A percentile compares a stretch with the other conserved stretches of the same genome.
These are phyloP conservation scores for Pseudogymnoascus sp. DNA, from an alignment of 2,329 filamentous ascomycete species.

Conservation along the genomic window DNA sequence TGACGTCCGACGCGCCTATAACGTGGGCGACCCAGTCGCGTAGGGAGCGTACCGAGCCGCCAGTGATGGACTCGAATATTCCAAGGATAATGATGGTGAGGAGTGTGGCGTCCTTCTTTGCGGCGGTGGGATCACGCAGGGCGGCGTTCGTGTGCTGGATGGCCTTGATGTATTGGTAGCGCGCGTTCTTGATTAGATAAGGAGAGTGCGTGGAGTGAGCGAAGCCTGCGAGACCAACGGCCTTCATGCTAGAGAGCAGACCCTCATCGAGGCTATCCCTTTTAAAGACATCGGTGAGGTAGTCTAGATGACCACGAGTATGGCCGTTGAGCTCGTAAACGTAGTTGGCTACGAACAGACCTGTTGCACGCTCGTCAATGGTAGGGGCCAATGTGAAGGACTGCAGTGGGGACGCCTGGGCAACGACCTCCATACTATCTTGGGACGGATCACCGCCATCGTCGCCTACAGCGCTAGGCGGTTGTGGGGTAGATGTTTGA, in stretches of 20 bases:
- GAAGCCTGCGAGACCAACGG: constrained; percentile 45
- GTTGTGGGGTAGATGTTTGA: neutral
- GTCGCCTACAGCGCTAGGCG: neutral
- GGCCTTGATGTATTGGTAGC: constrained; percentile 43
- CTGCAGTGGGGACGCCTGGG: constrained; percentile 29
- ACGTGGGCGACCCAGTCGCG: constrained; percentile 46
- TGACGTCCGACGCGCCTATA: constrained; percentile 42
- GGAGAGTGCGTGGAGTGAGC: constrained; percentile 31
- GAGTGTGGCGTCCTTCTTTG: constrained; percentile 43
- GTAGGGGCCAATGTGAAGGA: constrained; percentile 1
- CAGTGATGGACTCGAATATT: constrained; percentile 46
- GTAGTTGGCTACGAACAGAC: constrained; percentile 22
- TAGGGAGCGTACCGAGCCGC: constrained; percentile 38
- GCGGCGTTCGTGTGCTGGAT: constrained; percentile 43
- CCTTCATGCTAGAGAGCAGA: constrained; percentile 41
- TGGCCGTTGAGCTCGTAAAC: constrained; percentile 12
- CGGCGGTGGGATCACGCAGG: constrained; percentile 36
- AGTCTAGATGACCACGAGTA: constrained; percentile 43
- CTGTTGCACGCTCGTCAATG: constrained; percentile 22
- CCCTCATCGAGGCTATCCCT: constrained; percentile 34
- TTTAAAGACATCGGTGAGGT: constrained; percentile 43
- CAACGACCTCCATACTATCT: neutral
- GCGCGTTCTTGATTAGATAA: constrained; percentile 39
- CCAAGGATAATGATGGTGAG: constrained; percentile 45
- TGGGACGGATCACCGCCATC: neutral